Conservation (phyloP, 202 grass and related monocot genomes). For the Brachypodium distachyon region DNA sequence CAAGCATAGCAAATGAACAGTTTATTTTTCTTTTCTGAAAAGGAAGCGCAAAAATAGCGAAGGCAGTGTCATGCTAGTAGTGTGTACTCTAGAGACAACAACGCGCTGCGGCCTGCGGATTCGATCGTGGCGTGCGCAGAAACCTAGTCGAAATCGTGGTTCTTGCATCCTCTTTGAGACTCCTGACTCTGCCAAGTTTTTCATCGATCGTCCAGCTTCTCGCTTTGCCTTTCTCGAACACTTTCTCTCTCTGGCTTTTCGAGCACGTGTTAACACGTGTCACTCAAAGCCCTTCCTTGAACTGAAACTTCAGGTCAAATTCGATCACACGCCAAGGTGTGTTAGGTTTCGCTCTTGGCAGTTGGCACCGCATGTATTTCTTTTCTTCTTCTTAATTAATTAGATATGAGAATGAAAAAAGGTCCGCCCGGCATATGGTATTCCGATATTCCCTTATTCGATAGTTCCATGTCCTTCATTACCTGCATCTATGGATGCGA, state of each 20-base stretch:
- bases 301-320: neutral
- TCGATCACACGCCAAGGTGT: neutral
- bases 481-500: neutral
- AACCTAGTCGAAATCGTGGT: neutral
- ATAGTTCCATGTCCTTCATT: too few relatives aligned
- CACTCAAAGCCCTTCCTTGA: neutral
- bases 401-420: too few relatives aligned
- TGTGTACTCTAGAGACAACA: neutral
- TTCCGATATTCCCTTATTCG: too few relatives aligned
- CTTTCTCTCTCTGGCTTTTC: neutral
- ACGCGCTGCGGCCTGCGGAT: neutral
- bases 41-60: neutral
- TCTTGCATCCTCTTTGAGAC: neutral
- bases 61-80: too few relatives aligned
- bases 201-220: neutral
- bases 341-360: too few relatives aligned
- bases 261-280: neutral
- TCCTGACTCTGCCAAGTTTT: neutral
- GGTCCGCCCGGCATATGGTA: too few relatives aligned
- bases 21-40: neutral
- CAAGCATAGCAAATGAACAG: neutral
- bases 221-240: neutral
- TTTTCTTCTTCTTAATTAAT: too few relatives aligned
- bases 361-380: too few relatives aligned
- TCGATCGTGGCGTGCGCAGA: neutral